These are phyloP conservation scores for Discostella pseudostelligera DNA, from an alignment of 108 stramenopile species.

Conservation along the genomic window DNA sequence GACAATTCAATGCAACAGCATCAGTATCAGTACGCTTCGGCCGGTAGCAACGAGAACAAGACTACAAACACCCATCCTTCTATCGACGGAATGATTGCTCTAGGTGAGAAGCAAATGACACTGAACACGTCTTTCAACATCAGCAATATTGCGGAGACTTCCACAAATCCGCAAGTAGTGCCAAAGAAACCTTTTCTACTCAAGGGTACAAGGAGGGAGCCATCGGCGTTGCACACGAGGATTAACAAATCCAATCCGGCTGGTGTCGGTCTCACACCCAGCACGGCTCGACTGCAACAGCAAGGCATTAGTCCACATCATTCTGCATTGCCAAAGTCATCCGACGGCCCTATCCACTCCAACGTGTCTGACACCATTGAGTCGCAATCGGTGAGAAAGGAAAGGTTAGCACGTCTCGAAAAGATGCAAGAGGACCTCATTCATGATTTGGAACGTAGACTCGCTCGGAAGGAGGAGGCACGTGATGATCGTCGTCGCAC, in stretches of 20 bases:
- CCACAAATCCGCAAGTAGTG: neutral
- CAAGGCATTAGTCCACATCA: neutral
- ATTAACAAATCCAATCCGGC: neutral
- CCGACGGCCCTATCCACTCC: neutral
- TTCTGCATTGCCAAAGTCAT: neutral
- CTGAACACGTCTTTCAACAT: neutral
- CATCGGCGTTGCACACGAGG: slow-evolving; percentile 38
- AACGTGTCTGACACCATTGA: neutral
- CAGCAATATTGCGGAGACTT: neutral
- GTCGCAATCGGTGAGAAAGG: slow-evolving; percentile 19
- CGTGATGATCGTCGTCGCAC: slow-evolving; percentile 11
- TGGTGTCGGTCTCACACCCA: slow-evolving; percentile 6
- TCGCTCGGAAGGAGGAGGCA: slow-evolving; percentile 38
- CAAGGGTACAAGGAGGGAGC: slow-evolving; percentile 47
- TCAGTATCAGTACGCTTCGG: neutral
- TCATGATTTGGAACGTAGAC: slow-evolving; percentile 31
- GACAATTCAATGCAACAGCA: neutral
- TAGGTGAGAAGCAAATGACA: slow-evolving; percentile 32
- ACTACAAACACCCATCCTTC: neutral
- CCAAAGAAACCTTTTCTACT: slow-evolving; percentile 22
- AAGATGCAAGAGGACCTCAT: slow-evolving; percentile 43
- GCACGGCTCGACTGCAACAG: neutral
- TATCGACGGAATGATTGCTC: slow-evolving; percentile 20
- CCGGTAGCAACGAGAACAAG: neutral
- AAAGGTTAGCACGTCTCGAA: slow-evolving; percentile 33